Evolutionary conservation across 768 basidiomycete species (phyloP), one percentile per base, ranked within the genome.

Genomic region (Trametes sanguinea): DNA sequence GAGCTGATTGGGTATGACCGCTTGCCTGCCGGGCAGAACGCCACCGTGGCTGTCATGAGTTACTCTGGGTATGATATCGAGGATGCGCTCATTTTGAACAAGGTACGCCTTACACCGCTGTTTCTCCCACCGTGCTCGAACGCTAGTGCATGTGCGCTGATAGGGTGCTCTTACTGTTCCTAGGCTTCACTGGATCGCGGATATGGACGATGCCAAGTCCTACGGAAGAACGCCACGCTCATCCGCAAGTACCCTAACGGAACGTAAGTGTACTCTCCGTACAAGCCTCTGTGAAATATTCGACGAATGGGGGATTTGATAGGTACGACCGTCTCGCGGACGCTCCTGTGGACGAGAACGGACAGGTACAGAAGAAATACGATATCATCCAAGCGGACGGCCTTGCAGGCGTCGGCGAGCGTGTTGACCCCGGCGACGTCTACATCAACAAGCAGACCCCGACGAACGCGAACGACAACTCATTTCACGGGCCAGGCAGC

Each of bases 21-120:
- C 63, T 83, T 99, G 4, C 97, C 97, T 4, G 97, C 97, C 4
- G 97, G 97, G 13, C 95, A 99, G 75, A 99, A 99, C 72, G 97
- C 97, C 10, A 98, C 89, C 0, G 94, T 99, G 47, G 97, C 97
- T 10, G 95, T 98, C 67, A 99, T 99, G 97, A 95, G 93, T 74
- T 99, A 92, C 76, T 97, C 95, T 5, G 97, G 97, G 29, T 99
- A 98, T 73, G 97, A 99, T 81, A 99, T 99, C 65, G 97, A 99
- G 78, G 97, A 99, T 74, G 97, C 97, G 2, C 80, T 98, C 57
- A 98, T 99, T 68, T 80, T 96, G 61, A 99, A 99, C 75, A 94
- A 89, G 80, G 93, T 87, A 54, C 46, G 79, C 65, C 56, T 32
- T 45, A 37, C 45, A 51, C 39, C 35, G 33, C 33, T 35, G 14